Base-by-base conservation (phyloP, 2,329 filamentous ascomycete species). In the Domatiomyces globalis region DNA sequence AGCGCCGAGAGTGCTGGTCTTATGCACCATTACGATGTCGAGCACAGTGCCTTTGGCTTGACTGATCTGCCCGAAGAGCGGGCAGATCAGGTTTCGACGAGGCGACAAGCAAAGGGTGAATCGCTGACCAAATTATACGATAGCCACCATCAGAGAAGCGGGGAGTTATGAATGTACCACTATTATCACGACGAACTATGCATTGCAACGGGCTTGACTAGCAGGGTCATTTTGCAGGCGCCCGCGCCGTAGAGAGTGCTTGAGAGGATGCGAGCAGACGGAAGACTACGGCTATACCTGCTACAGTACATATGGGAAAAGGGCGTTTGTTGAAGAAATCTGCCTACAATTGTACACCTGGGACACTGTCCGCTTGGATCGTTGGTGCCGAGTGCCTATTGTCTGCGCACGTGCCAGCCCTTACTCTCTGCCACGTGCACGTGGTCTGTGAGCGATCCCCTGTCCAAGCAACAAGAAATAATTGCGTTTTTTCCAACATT, bases 1-100 rank as follows among this genome's bases (percentile, higher is more conserved):
- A 79, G 74, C 52, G 71, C 71, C 22, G 63, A 72, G 42, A 71
- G 79, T 39, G 83, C 89, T 58, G 86, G 86, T 4, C 73, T 96
- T 20, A 95, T 96, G 67, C 84, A 84, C 55, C 84, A 82, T 9
- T 95, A 95, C 62, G 90, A 96, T 61, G 81, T 92, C 54, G 89
- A 95, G 65, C 81, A 85, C 45, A 76, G 76, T 43, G 80, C 78
- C 4, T 87, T 94, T 56, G 85, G 85, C 43, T 73, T 96, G 46
- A 79, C 80, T 12, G 87, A 95, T 60, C 71, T 95, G 42, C 77
- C 84, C 1, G 85, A 89, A 58, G 85, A 92, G 56, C 58, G 58
- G 10, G 53, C 54, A 22, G 59, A 59, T 45, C 18, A 52, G 39
- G 48, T 39, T 10, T 47, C 56, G 49, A 47, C 42, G 12, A 59